Percentiles rank a stretch among this genome's conserved stretches.
These are phyloP conservation scores for Phytophthora litchii DNA, from an alignment of 352 stramenopile genomes.

Conservation along the genomic window DNA sequence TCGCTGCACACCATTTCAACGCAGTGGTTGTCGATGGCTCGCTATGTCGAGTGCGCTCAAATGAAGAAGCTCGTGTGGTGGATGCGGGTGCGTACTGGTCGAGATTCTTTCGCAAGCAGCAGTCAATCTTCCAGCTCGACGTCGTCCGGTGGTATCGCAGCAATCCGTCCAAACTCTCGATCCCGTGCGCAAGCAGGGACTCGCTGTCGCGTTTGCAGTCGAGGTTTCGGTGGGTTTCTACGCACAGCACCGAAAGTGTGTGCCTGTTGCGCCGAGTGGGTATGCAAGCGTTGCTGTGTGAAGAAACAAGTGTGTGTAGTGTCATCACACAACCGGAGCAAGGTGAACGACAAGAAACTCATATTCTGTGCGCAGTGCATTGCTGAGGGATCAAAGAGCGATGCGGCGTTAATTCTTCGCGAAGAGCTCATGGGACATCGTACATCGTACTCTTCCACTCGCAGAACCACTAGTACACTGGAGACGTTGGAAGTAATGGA, in stretches of 20 bases:
- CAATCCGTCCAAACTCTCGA: conserved; percentile 12
- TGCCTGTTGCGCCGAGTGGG: conserved; percentile 35
- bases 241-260: conserved; percentile 30
- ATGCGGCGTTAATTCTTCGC: conserved; percentile 38
- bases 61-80: conserved; percentile 60
- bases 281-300: conserved; percentile 49
- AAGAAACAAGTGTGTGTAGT: conserved; percentile 47
- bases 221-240: conserved; percentile 39
- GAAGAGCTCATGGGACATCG: conserved; percentile 37
- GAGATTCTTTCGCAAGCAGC: conserved; percentile 47
- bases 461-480: conserved; percentile 26
- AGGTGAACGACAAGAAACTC: conserved; percentile 49
- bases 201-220: conserved; percentile 38
- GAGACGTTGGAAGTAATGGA: conserved; percentile 13
- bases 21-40: conserved; percentile 46
- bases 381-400: conserved; percentile 38
- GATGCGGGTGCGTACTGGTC: conserved; percentile 41
- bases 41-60: conserved; percentile 44
- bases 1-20: conserved; percentile 47
- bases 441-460: conserved; percentile 39
- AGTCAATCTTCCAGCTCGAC: conserved; percentile 40
- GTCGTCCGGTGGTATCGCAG: conserved; percentile 25
- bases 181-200: conserved; percentile 17
- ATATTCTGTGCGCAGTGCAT: conserved; percentile 48
- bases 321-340: conserved; percentile 40